These are phyloP conservation scores for Verticillium albo-atrum DNA, from an alignment of 2,329 filamentous ascomycete species.

Conservation along the genomic window DNA sequence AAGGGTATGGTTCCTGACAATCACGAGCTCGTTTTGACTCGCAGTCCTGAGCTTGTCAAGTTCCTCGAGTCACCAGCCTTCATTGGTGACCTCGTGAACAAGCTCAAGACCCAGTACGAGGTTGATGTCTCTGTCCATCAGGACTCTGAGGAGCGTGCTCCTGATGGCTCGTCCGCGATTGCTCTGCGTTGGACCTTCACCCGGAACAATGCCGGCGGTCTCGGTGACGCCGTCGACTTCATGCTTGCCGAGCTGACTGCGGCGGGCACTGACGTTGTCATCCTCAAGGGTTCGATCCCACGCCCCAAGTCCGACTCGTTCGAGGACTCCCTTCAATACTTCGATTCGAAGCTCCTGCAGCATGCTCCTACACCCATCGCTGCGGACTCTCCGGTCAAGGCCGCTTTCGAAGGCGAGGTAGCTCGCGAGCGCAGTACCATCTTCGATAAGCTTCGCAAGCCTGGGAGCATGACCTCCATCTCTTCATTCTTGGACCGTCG, in stretches of 20 bases:
- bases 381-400: conserved; percentile 85
- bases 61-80: conserved; percentile 83
- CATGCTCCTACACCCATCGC: conserved; percentile 77
- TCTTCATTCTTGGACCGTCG: conserved; percentile 93
- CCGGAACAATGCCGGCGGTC: conserved; percentile 90
- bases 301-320: conserved; percentile 99
- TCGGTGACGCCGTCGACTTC: conserved; percentile 95
- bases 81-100: conserved; percentile 70
- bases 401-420: conserved; percentile 77
- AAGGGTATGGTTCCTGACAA: conserved; percentile 96
- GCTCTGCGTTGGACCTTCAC: conserved; percentile 79
- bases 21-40: conserved; percentile 83
- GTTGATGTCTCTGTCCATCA: conserved; percentile 77
- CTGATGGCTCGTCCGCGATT: conserved; percentile 53
- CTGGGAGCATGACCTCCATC: conserved; percentile 89
- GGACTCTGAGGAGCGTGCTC: conserved; percentile 53
- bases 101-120: conserved; percentile 87
- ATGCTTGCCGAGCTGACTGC: conserved; percentile 81
- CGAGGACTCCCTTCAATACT: conserved; percentile 93
- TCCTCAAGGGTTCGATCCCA: conserved; percentile 90
- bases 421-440: conserved; percentile 75
- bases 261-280: conserved; percentile 80
- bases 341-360: conserved; percentile 93
- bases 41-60: conserved; percentile 69
- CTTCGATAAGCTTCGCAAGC: conserved; percentile 90